Percentiles rank a stretch among this genome's conserved stretches.
Evolutionary conservation across 73 alveolate species (phyloP).

Genomic region (Paramecium bursaria): DNA sequence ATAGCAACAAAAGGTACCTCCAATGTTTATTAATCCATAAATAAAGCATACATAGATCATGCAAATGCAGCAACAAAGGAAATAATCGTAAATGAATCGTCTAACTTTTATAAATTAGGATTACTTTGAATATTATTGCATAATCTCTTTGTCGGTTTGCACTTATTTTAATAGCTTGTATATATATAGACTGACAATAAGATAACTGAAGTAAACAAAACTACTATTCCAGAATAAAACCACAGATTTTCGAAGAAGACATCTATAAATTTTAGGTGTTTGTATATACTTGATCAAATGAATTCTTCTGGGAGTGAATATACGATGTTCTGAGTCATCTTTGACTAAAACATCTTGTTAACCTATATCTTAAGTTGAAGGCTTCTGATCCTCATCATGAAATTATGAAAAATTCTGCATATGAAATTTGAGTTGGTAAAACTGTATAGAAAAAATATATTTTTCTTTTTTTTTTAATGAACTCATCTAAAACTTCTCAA

Average conservation of each 20-base stretch:
- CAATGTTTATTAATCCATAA: constrained; percentile 1
- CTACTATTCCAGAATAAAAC: constrained; percentile 13
- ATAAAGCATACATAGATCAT: constrained; percentile 2
- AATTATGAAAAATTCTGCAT: neutral
- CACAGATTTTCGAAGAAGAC: constrained; percentile 11
- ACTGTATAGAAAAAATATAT: too few species aligned
- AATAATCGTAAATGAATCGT: constrained; percentile 17
- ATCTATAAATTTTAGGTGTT: neutral
- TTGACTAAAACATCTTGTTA: neutral
- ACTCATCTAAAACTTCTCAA: too few species aligned
- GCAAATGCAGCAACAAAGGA: constrained; percentile 5
- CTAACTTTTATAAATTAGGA: neutral
- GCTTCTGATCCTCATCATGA: neutral
- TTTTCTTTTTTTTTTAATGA: too few species aligned
- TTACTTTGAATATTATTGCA: constrained; percentile 20
- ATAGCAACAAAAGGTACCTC: neutral
- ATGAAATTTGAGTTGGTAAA: too few species aligned
- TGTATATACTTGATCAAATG: neutral
- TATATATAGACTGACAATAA: constrained; percentile 39
- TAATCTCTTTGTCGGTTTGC: neutral
- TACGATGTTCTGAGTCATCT: constrained; percentile 32
- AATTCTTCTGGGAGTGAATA: constrained; percentile 21
- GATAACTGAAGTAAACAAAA: constrained; percentile 40
- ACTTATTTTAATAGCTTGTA: neutral
- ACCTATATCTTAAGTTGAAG: neutral